Conservation (phyloP, 1,284 basidiomycete genomes). For the Pseudozyma pruni region DNA sequence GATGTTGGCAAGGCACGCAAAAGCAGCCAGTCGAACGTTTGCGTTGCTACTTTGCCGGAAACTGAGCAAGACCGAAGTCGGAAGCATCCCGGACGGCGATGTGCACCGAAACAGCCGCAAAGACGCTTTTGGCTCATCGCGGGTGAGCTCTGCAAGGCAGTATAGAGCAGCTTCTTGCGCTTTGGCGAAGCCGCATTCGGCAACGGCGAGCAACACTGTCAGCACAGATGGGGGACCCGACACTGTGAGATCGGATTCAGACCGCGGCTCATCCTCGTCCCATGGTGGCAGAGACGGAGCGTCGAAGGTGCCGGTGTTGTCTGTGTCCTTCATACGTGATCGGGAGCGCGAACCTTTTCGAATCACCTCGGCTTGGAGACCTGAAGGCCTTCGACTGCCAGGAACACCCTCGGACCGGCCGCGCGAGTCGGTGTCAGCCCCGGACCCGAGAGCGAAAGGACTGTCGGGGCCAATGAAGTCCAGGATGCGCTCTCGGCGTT, state of each 20-base stretch:
- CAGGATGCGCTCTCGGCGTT: slow-evolving; percentile 37
- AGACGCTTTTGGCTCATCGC: slow-evolving; percentile 38
- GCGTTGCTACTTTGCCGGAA: slow-evolving; percentile 45
- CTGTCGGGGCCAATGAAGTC: slow-evolving; percentile 28
- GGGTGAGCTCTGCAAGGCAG: slow-evolving; percentile 52
- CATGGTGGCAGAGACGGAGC: slow-evolving; percentile 28
- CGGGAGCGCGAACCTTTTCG: slow-evolving; percentile 43
- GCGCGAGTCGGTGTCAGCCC: slow-evolving; percentile 3
- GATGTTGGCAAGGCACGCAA: slow-evolving; percentile 58
- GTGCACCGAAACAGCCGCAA: slow-evolving; percentile 30
- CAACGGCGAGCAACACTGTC: slow-evolving; percentile 43
- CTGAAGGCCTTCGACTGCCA: not conserved
- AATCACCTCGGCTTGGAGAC: slow-evolving; percentile 42
- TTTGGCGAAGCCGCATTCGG: slow-evolving; percentile 54
- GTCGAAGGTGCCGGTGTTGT: slow-evolving; percentile 11
- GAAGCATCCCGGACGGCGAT: slow-evolving; percentile 48
- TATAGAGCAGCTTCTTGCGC: slow-evolving; percentile 59
- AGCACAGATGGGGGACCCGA: slow-evolving; percentile 25
- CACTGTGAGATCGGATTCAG: slow-evolving; percentile 4
- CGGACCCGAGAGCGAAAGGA: slow-evolving; percentile 19
- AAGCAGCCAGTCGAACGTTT: slow-evolving; percentile 58
- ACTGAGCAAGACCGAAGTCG: slow-evolving; percentile 54
- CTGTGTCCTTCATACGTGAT: slow-evolving; percentile 31
- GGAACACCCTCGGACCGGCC: slow-evolving; percentile 14
- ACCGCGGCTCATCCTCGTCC: slow-evolving; percentile 33